A percentile compares a stretch with the other conserved stretches of the same genome.
These are phyloP conservation scores for Annulohypoxylon nitens DNA, from an alignment of 495 filamentous ascomycete genomes.

Conservation along the genomic window DNA sequence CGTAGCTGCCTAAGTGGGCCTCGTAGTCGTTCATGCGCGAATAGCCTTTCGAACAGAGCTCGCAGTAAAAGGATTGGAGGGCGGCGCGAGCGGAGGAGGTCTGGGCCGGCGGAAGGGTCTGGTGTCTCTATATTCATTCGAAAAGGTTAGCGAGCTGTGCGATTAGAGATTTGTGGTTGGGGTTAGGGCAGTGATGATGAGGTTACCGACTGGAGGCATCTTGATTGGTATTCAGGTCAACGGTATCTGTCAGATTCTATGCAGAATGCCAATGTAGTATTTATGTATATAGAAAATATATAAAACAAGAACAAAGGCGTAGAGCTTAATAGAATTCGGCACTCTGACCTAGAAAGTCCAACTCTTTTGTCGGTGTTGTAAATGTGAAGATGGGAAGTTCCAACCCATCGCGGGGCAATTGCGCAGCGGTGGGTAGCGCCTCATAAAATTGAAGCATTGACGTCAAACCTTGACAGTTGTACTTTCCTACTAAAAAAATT, in stretches of 20 bases:
- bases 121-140: conserved; percentile 57
- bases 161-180: background rate
- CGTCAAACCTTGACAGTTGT: conserved; percentile 13
- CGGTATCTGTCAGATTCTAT: background rate
- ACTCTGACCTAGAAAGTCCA: background rate
- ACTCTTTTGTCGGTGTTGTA: background rate
- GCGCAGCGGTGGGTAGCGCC: background rate
- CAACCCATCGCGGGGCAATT: conserved; percentile 18
- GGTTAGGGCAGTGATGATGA: background rate
- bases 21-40: conserved; percentile 78
- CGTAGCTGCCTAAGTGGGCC: conserved; percentile 76
- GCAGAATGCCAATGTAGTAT: background rate
- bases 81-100: conserved; percentile 91
- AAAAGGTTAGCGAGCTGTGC: conserved; percentile 11
- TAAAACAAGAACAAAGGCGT: background rate
- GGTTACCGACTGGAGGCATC: conserved; percentile 53
- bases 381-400: conserved; percentile 7
- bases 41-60: conserved; percentile 78
- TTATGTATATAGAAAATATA: too few species aligned
- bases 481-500: conserved; percentile 5
- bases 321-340: background rate
- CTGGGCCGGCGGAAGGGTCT: conserved; percentile 68
- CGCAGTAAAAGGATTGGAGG: conserved; percentile 88
- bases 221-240: conserved; percentile 25
- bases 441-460: conserved; percentile 13